phyloP scores from a whole-genome alignment of 495 filamentous ascomycete species.

The Penicillium chermesinum region DNA sequence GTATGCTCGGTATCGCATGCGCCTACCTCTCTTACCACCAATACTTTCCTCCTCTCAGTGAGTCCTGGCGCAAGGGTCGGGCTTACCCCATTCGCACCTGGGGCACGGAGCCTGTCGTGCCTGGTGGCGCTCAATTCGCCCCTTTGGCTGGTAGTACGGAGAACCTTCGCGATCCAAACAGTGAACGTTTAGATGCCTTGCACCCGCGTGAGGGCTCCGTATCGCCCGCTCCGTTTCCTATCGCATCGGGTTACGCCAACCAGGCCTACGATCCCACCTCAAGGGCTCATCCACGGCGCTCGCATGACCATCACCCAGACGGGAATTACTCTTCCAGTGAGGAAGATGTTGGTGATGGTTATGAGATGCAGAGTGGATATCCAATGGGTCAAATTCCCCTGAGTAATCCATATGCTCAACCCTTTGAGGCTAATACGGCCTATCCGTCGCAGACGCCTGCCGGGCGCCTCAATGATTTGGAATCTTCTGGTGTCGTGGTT shows the following conservation, averaged over 20 bases:
- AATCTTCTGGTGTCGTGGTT: slow-evolving; percentile 6
- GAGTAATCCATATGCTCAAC: slow-evolving; percentile 14
- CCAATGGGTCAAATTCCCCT: slow-evolving; percentile 21
- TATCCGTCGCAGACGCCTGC: slow-evolving; percentile 27
- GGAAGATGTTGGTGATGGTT: slow-evolving; percentile 34
- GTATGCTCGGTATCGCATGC: slow-evolving; percentile 53
- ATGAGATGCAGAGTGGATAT: slow-evolving; percentile 42
- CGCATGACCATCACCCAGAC: slow-evolving; percentile 30
- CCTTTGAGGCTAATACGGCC: slow-evolving; percentile 26
- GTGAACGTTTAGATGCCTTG: slow-evolving; percentile 23
- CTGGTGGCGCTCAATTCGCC: slow-evolving; percentile 10
- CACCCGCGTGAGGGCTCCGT: background rate
- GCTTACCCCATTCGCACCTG: slow-evolving; percentile 59
- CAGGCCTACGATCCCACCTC: slow-evolving; percentile 21
- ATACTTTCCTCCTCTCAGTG: slow-evolving; percentile 52
- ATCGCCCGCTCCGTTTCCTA: slow-evolving; percentile 7
- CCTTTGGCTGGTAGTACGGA: slow-evolving; percentile 21
- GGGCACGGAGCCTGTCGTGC: slow-evolving; percentile 40
- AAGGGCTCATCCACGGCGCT: slow-evolving; percentile 23
- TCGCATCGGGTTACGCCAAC: slow-evolving; percentile 6
- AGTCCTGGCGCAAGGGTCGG: slow-evolving; percentile 55
- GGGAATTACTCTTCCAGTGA: slow-evolving; percentile 42
- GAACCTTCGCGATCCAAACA: slow-evolving; percentile 30
- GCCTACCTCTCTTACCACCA: slow-evolving; percentile 49
- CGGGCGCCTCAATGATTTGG: slow-evolving; percentile 1